Conservation (phyloP, 306 rosid species). For the Heteromeles arbutifolia region DNA sequence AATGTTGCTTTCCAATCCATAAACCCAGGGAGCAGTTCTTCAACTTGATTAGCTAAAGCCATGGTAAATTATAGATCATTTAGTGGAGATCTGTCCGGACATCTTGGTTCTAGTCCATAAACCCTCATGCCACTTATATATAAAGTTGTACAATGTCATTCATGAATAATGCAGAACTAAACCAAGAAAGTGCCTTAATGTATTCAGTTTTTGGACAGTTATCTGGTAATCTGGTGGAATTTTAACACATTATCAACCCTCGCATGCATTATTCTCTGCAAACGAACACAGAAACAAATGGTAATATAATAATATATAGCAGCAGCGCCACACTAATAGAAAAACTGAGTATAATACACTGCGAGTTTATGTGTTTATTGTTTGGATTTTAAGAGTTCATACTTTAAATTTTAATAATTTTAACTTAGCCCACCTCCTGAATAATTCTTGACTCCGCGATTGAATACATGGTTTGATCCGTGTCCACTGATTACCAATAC, state of each 20-base stretch:
- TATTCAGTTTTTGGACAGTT: background rate
- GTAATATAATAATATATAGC: background rate
- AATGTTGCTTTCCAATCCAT: constrained; percentile 49
- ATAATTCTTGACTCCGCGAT: too few species aligned
- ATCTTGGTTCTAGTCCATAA: too few species aligned
- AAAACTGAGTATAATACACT: background rate
- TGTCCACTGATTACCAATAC: background rate
- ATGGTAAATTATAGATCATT: too few species aligned
- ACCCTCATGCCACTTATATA: too few species aligned
- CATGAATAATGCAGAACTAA: too few species aligned
- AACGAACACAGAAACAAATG: background rate
- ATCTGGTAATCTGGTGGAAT: background rate
- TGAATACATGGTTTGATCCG: background rate
- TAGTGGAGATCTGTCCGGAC: too few species aligned
- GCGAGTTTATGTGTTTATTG: too few species aligned
- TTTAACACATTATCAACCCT: background rate
- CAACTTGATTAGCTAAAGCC: constrained; percentile 64
- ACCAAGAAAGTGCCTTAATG: background rate
- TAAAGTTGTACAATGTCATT: too few species aligned
- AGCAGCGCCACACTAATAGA: background rate
- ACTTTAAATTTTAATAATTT: too few species aligned
- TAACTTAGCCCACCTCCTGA: too few species aligned
- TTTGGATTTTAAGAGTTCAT: too few species aligned
- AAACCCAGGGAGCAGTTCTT: constrained; percentile 69
- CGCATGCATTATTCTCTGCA: background rate